These are phyloP conservation scores for Macadamia tetraphylla DNA, from an alignment of 164 flowering plant species.

Conservation along the genomic window DNA sequence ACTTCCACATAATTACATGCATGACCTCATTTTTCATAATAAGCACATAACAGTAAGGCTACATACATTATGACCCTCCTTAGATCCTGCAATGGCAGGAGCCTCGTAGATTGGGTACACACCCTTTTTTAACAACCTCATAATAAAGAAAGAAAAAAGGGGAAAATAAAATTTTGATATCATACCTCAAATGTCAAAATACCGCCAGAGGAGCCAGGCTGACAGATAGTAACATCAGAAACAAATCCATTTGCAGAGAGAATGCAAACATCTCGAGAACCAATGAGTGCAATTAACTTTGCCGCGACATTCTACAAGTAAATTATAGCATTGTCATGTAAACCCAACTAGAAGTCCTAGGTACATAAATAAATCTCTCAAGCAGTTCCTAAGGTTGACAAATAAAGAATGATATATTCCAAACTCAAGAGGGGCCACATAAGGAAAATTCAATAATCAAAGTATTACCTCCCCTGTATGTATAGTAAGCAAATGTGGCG, in stretches of 20 bases:
- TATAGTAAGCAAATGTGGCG: slow-evolving; percentile 58
- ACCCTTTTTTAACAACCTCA: background rate
- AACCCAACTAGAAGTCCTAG: background rate
- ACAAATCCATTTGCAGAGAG: slow-evolving; percentile 75
- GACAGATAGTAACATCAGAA: slow-evolving; percentile 65
- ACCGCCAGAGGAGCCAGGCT: slow-evolving; percentile 59
- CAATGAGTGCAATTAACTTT: slow-evolving; percentile 52
- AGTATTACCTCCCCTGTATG: slow-evolving; percentile 57
- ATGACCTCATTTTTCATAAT: too few species aligned
- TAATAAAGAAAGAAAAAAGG: background rate
- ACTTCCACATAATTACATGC: too few species aligned
- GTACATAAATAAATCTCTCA: background rate
- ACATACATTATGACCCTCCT: too few species aligned
- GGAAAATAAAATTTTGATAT: background rate
- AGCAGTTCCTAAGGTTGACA: background rate
- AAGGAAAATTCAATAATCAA: background rate
- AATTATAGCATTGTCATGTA: background rate
- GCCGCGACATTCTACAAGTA: slow-evolving; percentile 53
- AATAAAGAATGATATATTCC: background rate
- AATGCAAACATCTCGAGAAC: slow-evolving; percentile 54
- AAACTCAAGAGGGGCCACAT: background rate
- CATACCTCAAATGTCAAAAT: slow-evolving; percentile 61
- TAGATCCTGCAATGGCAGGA: too few species aligned
- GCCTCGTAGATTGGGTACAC: too few species aligned
- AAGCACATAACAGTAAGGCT: too few species aligned